Evolutionary conservation across 345 rosid species (phyloP), one percentile per base, ranked within the genome.

Genomic region (Aurinia saxatilis): DNA sequence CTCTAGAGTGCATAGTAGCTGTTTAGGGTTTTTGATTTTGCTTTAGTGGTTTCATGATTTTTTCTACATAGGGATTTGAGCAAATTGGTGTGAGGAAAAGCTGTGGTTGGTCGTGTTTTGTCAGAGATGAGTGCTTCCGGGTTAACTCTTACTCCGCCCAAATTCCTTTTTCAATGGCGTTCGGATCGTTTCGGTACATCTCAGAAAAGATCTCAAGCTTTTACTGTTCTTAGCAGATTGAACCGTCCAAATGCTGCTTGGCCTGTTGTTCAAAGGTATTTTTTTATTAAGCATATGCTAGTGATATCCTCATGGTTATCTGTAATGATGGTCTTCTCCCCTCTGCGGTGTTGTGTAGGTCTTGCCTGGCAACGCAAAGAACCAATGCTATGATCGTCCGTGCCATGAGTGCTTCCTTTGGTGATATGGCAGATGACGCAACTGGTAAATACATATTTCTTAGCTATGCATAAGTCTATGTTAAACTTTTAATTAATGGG

Each of bases 371-470:
- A 5, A 64, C 36, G 7, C 73, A 34, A 60, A 66, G 70, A 59
- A 69, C 78, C 74, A 73, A 59, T 65, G 46, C 44, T 25, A 9
- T 76, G 56, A 72, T 82, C 38, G 79, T 55, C 49, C 80, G 81
- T 73, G 85, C 91, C 31, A 85, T 78, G 90, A 84, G 75, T 76
- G 88, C 98, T 79, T 87, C 96, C 35, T 82, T 58, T 68, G 86
- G 90, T 54, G 93, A 86, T 66, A 63, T 70, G 66, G 70, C 82
- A 9, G 74, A 80, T 55, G 80, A 78, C 54, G 70, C 85, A 63
- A 19, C 76, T 60, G 90, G 90, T 84, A 79, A 46, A 34, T 18
- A 18, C 50, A 25, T 46, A 4, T 14, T 53, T 39, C 27, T 53
- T 5, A 46, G 19, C 35, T 48, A 0, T 10, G 16, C 36, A 18